Percentiles rank a stretch among this genome's conserved stretches.
These are phyloP conservation scores for Colletotrichum lupini DNA, from an alignment of 2,329 filamentous ascomycete genomes.

Conservation along the genomic window DNA sequence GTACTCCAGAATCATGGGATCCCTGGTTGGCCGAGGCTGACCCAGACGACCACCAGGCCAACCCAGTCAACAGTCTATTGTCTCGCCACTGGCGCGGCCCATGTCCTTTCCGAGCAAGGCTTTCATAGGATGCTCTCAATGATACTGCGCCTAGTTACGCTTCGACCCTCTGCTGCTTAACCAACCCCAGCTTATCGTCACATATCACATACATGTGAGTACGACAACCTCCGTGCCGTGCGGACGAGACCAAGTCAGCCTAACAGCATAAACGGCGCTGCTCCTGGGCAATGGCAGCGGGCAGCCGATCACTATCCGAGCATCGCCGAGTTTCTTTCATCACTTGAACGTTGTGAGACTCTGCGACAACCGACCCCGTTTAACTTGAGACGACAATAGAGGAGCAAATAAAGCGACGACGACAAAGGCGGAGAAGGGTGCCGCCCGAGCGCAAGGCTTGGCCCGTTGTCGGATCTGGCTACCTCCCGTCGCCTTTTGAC, in stretches of 20 bases:
- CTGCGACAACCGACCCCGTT: background rate
- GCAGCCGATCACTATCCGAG: background rate
- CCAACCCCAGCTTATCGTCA: background rate
- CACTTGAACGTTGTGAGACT: background rate
- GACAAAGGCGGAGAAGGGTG: background rate
- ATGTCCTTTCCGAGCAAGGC: background rate
- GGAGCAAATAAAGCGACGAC: conserved; percentile 4
- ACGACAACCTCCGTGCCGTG: background rate
- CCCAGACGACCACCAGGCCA: conserved; percentile 7
- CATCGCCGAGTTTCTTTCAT: background rate
- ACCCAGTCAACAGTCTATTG: background rate
- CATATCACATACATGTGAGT: conserved; percentile 4
- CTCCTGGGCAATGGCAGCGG: background rate
- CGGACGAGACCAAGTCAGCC: background rate
- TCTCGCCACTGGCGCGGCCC: background rate
- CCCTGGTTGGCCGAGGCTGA: background rate
- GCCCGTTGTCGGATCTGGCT: conserved; percentile 26
- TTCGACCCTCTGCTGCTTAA: background rate
- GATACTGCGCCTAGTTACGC: background rate
- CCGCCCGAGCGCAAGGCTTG: conserved; percentile 20
- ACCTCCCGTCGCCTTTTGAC: conserved; percentile 27
- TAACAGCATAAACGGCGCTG: background rate
- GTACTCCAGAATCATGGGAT: conserved; percentile 9
- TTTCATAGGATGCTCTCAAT: background rate
- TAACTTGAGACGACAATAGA: background rate